Percentiles rank a stretch among this genome's conserved stretches.
phyloP scores from a whole-genome alignment of 169 alveolate genomes.

The Cryptosporidium ubiquitum region DNA sequence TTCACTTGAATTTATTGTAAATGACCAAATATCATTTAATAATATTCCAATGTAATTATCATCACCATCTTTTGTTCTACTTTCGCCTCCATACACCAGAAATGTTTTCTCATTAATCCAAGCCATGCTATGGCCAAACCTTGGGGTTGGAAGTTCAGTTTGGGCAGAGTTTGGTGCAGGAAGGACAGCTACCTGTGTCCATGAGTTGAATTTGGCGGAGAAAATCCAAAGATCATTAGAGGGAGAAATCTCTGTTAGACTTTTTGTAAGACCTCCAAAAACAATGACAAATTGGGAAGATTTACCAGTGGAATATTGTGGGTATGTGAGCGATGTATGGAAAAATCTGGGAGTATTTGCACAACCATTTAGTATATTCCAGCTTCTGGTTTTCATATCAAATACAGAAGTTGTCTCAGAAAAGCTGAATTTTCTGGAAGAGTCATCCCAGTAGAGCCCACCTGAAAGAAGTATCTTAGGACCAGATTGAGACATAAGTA shows the following conservation, averaged over 20 bases:
- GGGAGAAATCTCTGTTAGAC: slow-evolving; percentile 74
- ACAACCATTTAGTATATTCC: slow-evolving; percentile 17
- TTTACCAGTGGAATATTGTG: slow-evolving; percentile 31
- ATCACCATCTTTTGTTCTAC: slow-evolving; percentile 29
- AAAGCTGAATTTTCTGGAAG: neutral
- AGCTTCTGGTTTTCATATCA: slow-evolving; percentile 31
- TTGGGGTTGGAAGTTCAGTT: slow-evolving; percentile 85
- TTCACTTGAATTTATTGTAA: slow-evolving; percentile 44
- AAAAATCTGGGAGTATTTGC: slow-evolving; percentile 47
- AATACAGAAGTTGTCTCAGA: slow-evolving; percentile 27
- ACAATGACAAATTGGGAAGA: slow-evolving; percentile 83
- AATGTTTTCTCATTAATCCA: slow-evolving; percentile 89
- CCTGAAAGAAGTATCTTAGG: slow-evolving; percentile 52
- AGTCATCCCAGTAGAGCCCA: slow-evolving; percentile 20
- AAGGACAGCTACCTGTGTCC: slow-evolving; percentile 84
- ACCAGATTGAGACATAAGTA: slow-evolving; percentile 28
- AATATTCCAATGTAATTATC: slow-evolving; percentile 1
- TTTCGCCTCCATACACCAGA: slow-evolving; percentile 90
- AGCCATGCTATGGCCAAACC: slow-evolving; percentile 87
- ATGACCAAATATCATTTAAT: slow-evolving; percentile 56
- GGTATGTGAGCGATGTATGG: slow-evolving; percentile 47
- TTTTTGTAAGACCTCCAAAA: slow-evolving; percentile 87
- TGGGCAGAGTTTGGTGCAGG: slow-evolving; percentile 78
- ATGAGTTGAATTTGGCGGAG: slow-evolving; percentile 81
- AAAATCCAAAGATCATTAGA: slow-evolving; percentile 90